Percentiles rank a stretch among this genome's conserved stretches.
Conservation (phyloP, 768 basidiomycete species). For the Boletus rubescentipes region DNA sequence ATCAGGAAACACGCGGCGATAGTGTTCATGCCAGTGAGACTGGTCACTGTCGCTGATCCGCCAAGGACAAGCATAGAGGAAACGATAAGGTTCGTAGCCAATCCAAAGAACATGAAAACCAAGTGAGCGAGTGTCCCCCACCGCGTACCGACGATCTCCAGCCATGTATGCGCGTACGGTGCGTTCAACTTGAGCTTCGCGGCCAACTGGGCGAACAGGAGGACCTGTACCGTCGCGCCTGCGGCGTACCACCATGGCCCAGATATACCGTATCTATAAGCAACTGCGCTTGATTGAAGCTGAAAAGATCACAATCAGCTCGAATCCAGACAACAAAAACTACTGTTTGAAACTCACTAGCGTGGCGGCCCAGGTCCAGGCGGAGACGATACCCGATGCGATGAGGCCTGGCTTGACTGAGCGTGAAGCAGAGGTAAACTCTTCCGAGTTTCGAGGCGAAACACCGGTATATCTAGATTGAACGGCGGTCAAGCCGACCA, state of each 20-base stretch:
- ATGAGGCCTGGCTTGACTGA: constrained; percentile 90
- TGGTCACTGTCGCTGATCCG: constrained; percentile 84
- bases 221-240: constrained; percentile 84
- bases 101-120: constrained; percentile 89
- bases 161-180: constrained; percentile 82
- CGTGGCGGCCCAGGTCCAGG: constrained; percentile 91
- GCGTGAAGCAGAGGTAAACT: constrained; percentile 79
- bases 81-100: constrained; percentile 91
- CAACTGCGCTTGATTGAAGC: constrained; percentile 81
- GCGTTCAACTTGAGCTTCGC: constrained; percentile 92
- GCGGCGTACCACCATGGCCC: constrained; percentile 93
- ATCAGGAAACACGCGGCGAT: constrained; percentile 91
- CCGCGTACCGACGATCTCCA: constrained; percentile 78
- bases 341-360: constrained; percentile 39
- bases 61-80: constrained; percentile 81
- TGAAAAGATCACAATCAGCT: constrained; percentile 21
- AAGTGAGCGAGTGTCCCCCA: constrained; percentile 83
- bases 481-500: constrained; percentile 73
- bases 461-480: constrained; percentile 84
- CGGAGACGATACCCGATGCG: constrained; percentile 88
- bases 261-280: constrained; percentile 81
- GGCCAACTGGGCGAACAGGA: constrained; percentile 89
- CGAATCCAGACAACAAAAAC: neutral
- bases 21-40: constrained; percentile 87
- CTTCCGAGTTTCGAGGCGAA: constrained; percentile 77